Percentiles rank a stretch among this genome's conserved stretches.
These are phyloP conservation scores for Podaxis rugospora DNA, from an alignment of 768 basidiomycete species.

Conservation along the genomic window DNA sequence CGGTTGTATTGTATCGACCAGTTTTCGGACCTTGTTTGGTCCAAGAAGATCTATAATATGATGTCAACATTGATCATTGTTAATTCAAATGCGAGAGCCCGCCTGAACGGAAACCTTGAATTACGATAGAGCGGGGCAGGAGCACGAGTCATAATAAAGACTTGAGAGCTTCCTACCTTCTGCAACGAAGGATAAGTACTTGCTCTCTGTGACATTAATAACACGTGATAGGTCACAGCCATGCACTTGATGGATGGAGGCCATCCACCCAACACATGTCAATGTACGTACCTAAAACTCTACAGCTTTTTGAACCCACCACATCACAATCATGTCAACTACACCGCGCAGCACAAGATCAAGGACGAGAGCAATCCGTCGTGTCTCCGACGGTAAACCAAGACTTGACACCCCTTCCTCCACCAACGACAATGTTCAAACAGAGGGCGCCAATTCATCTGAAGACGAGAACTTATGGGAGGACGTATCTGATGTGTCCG, in stretches of 20 bases:
- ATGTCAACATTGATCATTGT: no score
- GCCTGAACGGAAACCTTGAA: no score
- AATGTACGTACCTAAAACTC: background rate
- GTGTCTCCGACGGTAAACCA: background rate
- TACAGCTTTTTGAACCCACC: background rate
- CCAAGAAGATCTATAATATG: no score
- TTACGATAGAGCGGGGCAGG: no score
- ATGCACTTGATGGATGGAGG: background rate
- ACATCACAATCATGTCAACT: background rate
- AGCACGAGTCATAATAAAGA: no score
- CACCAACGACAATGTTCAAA: constrained; percentile 25
- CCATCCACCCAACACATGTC: constrained; percentile 4
- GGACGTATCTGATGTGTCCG: background rate
- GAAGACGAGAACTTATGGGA: constrained; percentile 4
- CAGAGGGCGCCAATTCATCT: constrained; percentile 20
- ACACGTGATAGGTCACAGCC: background rate
- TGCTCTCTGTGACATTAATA: background rate
- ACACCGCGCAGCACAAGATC: constrained; percentile 11
- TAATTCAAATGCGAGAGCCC: no score
- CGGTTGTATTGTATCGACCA: no score
- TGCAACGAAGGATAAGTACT: background rate
- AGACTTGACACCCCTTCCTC: background rate
- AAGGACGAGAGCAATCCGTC: background rate
- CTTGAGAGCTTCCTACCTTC: no score
- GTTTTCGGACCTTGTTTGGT: no score